A percentile compares a stretch with the other conserved stretches of the same genome.
phyloP scores from a whole-genome alignment of 257 asterid species.

The Lycium ferocissimum region DNA sequence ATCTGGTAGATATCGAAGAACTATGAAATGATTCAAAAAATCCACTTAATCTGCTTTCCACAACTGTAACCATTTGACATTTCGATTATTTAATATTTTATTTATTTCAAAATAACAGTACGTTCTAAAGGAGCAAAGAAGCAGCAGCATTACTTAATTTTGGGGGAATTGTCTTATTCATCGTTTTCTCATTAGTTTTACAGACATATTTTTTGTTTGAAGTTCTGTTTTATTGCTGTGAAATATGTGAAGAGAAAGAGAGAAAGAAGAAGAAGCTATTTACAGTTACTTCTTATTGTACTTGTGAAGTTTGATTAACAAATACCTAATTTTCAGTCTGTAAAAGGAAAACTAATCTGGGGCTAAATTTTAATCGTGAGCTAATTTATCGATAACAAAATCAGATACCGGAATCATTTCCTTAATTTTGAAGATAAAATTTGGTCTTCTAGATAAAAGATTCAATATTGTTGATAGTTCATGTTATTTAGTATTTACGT shows the following conservation, averaged over 20 bases:
- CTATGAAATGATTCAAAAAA: conserved; percentile 1
- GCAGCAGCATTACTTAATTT: not conserved
- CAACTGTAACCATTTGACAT: not conserved
- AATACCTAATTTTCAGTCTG: not conserved
- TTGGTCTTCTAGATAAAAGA: not conserved
- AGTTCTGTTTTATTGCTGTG: not conserved
- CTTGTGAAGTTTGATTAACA: not conserved
- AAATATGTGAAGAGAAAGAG: not conserved
- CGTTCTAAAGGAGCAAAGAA: not conserved
- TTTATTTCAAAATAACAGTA: not conserved
- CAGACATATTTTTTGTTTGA: not conserved
- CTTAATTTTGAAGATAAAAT: not conserved
- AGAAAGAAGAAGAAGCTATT: not conserved
- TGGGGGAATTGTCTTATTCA: not conserved
- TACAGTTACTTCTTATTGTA: not conserved
- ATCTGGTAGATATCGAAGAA: not conserved
- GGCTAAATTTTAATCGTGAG: no score
- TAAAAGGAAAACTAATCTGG: not conserved
- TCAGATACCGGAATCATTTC: not conserved
- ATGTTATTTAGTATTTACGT: not conserved
- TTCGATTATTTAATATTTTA: not conserved
- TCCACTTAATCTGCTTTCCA: no score
- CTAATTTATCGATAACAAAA: no score
- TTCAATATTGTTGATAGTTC: conserved; percentile 11
- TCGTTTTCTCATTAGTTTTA: not conserved